Evolutionary conservation across 805 yeast genomes (phyloP).

Genomic region (Pachysolen tannophilus): DNA sequence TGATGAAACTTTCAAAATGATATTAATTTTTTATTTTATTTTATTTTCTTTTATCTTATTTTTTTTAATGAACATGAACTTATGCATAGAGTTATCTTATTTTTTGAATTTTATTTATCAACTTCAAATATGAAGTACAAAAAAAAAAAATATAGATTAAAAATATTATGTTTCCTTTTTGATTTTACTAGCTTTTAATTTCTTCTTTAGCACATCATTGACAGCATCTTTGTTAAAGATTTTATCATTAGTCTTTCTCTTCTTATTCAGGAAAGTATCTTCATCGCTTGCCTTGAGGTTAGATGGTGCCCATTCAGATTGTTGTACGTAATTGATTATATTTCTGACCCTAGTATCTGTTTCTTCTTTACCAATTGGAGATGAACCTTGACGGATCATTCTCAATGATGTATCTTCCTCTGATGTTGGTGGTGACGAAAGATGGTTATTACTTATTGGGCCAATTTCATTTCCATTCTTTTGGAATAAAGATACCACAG

Average conservation of each 20-base stretch:
- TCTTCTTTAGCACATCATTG: background rate
- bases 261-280: constrained; percentile 5
- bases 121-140: too few relatives aligned
- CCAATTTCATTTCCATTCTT: too few relatives aligned
- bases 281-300: background rate
- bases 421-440: background rate
- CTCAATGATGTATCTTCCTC: background rate
- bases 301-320: constrained; percentile 1
- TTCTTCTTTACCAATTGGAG: constrained; percentile 1
- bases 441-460: too few relatives aligned
- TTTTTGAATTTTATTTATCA: too few relatives aligned
- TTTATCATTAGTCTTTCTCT: background rate
- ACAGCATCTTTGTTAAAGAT: background rate
- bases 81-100: too few relatives aligned
- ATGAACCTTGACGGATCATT: background rate
- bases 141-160: too few relatives aligned
- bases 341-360: constrained; percentile 1
- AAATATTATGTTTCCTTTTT: too few relatives aligned
- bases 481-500: too few relatives aligned
- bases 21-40: too few relatives aligned
- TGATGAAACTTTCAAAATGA: too few relatives aligned
- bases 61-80: too few relatives aligned
- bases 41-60: too few relatives aligned
- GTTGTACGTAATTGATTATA: constrained; percentile 2
- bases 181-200: background rate